A percentile compares a stretch with the other conserved stretches of the same genome.
Conservation (phyloP, 2,329 filamentous ascomycete species). For the Alternaria panax region DNA sequence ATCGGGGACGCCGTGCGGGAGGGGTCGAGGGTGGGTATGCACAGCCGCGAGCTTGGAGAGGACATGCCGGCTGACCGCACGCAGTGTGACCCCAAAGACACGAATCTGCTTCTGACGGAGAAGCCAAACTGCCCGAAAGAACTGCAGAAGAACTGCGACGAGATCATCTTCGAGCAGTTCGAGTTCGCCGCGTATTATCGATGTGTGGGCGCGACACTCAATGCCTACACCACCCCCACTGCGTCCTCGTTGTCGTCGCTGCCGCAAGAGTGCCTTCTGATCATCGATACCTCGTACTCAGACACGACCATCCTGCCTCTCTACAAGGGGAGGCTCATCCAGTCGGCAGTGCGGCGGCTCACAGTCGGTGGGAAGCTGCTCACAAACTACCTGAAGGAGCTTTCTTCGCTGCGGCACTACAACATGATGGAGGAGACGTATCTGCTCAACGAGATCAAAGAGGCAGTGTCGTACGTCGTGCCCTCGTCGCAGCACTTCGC, state of each 20-base stretch:
- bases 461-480: conserved; percentile 83
- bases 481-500: conserved; percentile 68
- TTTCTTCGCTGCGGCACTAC: conserved; percentile 89
- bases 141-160: conserved; percentile 88
- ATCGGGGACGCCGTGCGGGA: conserved; percentile 75
- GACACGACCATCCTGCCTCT: conserved; percentile 90
- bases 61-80: conserved; percentile 16
- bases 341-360: conserved; percentile 81
- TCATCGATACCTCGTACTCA: conserved; percentile 92
- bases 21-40: conserved; percentile 59
- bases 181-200: conserved; percentile 88
- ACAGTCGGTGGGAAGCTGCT: conserved; percentile 92
- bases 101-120: conserved; percentile 85
- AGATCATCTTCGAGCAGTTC: conserved; percentile 98
- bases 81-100: conserved; percentile 77
- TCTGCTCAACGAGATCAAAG: conserved; percentile 96
- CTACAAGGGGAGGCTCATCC: conserved; percentile 79
- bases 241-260: conserved; percentile 55
- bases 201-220: conserved; percentile 74
- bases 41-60: conserved; percentile 15
- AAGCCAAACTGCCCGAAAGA: conserved; percentile 82
- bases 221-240: conserved; percentile 72
- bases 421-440: conserved; percentile 95
- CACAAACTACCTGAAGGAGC: conserved; percentile 89
- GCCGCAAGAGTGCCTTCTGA: conserved; percentile 81